Conservation (phyloP, 2,329 filamentous ascomycete genomes). For the Pyricularia grisea region DNA sequence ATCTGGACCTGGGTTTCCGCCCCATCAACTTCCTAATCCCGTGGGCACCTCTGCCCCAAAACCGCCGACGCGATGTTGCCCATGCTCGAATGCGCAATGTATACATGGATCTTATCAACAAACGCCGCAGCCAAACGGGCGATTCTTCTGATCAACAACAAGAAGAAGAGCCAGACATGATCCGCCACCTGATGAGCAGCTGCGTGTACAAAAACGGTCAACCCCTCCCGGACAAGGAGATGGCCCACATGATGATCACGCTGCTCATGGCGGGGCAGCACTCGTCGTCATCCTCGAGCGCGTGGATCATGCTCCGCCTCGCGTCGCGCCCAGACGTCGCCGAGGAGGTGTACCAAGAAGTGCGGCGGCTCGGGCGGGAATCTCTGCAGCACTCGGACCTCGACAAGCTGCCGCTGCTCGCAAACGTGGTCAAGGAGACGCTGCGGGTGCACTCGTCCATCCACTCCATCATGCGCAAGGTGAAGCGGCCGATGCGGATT, state of each 20-base stretch:
- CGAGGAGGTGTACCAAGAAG: constrained; percentile 65
- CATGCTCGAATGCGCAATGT: constrained; percentile 68
- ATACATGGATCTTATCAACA: constrained; percentile 62
- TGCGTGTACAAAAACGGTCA: constrained; percentile 67
- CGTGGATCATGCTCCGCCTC: constrained; percentile 68
- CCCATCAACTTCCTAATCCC: constrained; percentile 78
- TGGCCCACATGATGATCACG: constrained; percentile 81
- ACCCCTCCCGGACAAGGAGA: constrained; percentile 61
- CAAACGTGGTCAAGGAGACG: constrained; percentile 83
- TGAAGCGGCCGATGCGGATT: constrained; percentile 79
- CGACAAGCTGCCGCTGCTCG: constrained; percentile 69
- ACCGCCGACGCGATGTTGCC: constrained; percentile 61
- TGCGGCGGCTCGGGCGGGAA: constrained; percentile 57
- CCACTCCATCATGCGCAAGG: constrained; percentile 87
- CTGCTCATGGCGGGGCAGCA: constrained; percentile 80
- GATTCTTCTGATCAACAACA: constrained; percentile 12
- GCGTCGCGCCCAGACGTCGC: constrained; percentile 60
- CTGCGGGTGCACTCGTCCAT: constrained; percentile 90
- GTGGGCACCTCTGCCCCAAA: constrained; percentile 69
- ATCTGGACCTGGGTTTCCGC: constrained; percentile 69
- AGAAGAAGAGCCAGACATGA: constrained; percentile 54
- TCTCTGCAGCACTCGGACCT: constrained; percentile 70
- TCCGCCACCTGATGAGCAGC: constrained; percentile 63
- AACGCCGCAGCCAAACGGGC: constrained; percentile 37
- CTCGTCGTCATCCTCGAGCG: constrained; percentile 66